A percentile compares a stretch with the other conserved stretches of the same genome.
Conservation (phyloP, 1,284 basidiomycete genomes). For the Moniliophthora roreri region DNA sequence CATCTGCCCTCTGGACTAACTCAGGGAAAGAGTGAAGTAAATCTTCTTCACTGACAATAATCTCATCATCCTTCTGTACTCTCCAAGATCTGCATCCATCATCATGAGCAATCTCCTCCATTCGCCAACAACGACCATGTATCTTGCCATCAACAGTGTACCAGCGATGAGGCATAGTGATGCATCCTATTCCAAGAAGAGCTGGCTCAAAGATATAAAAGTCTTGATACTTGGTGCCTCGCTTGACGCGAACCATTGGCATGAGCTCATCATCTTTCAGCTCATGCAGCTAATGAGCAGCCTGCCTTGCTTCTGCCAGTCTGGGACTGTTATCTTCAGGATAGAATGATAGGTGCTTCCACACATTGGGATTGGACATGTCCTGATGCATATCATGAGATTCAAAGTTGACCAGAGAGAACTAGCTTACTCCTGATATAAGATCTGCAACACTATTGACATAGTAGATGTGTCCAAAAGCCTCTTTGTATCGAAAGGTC, state of each 20-base stretch:
- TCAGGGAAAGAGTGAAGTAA: background rate
- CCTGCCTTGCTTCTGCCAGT: conserved; percentile 13
- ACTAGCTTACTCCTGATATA: conserved; percentile 28
- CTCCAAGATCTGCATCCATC: conserved; percentile 9
- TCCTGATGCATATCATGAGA: conserved; percentile 23
- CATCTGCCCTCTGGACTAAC: background rate
- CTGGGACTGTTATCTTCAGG: conserved; percentile 7
- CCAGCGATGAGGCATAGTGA: conserved; percentile 9
- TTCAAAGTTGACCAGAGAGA: background rate
- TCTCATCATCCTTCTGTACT: background rate
- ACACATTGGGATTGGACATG: conserved; percentile 22
- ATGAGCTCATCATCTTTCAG: background rate
- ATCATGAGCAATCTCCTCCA: background rate
- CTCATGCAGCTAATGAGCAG: conserved; percentile 12
- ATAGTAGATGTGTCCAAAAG: conserved; percentile 33
- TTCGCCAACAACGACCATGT: conserved; percentile 3
- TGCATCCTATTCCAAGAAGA: background rate
- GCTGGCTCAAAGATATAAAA: conserved; percentile 11
- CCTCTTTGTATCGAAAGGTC: conserved; percentile 28
- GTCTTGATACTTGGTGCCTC: background rate
- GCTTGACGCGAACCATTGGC: too few relatives aligned
- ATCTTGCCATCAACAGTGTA: background rate
- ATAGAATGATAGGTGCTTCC: conserved; percentile 14
- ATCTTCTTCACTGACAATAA: background rate
- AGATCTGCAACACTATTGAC: conserved; percentile 30